Base-by-base conservation (phyloP, 78 protist genomes). In the Dictyostelium purpureum region DNA sequence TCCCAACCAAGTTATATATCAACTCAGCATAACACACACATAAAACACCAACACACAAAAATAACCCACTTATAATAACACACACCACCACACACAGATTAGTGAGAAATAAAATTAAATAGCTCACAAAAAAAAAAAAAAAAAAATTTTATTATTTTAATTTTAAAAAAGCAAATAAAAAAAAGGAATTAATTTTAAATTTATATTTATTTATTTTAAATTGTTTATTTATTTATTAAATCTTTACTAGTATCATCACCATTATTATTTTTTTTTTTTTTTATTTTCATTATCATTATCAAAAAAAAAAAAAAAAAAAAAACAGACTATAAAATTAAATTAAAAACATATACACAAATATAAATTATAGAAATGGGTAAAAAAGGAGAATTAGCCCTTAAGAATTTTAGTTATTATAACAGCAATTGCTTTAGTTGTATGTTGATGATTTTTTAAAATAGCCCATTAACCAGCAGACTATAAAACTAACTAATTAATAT, bases 331-430 rank as follows among this genome's bases (percentile, higher is more conserved):
- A 26, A 24, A 0, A 7, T 26, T 33, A 65, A 10, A 35, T 66
- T 37, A 26, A 0, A 1, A 6, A 11, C 6, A 21, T 16, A 37
- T 5, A 19, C 12, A 33, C 19, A 66, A 38, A 66, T 5, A 37
- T 19, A 1, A 5, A 9, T 21, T 66, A n/a, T 26, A 52, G 45
- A 82, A 56, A 82, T 70, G 79, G 90, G 89, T 38, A 67, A 45
- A 56, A 82, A 82, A 57, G 3, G 21, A 26, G 79, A 82, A 70
- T 49, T 54, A 52, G 51, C 59, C n/a, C 9, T 56, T 70, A 33
- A 67, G 79, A 70, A 54, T 70, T 10, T 1, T 70, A 24, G 79
- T 82, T 67, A 82, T 70, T 33, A 31, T 82, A 42, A 40, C 28
- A 54, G 78, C 56, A 12, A 70, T 82, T 69, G 66, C 78, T 10